Conservation (phyloP, 768 basidiomycete genomes). For the Termitomyces sp. region DNA sequence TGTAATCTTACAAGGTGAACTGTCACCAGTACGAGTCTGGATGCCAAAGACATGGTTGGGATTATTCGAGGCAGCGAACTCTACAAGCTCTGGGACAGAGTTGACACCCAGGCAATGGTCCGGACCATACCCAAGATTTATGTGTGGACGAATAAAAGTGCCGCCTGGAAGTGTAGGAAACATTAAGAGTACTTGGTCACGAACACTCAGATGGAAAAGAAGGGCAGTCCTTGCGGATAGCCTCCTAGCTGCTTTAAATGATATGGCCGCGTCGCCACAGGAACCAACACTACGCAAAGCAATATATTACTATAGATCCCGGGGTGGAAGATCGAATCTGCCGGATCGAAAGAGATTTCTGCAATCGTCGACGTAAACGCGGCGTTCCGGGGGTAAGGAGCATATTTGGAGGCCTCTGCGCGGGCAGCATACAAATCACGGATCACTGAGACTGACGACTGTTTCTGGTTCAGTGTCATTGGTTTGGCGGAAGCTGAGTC, state of each 20-base stretch:
- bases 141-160: conserved; percentile 33
- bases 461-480: too few relatives aligned
- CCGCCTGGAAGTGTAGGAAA: conserved; percentile 18
- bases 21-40: conserved; percentile 25
- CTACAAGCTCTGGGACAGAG: conserved; percentile 35
- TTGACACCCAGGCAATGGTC: conserved; percentile 27
- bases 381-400: too few relatives aligned
- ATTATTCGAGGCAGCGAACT: conserved; percentile 32
- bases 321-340: neutral
- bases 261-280: neutral
- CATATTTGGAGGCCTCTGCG: too few relatives aligned
- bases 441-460: too few relatives aligned
- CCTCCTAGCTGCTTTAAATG: conserved; percentile 14
- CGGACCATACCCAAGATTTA: conserved; percentile 30
- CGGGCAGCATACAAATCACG: too few relatives aligned
- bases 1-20: conserved; percentile 28
- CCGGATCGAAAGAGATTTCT: neutral
- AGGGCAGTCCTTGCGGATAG: neutral
- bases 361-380: too few relatives aligned
- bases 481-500: too few relatives aligned
- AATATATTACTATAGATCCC: neutral
- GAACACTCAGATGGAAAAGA: neutral
- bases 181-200: conserved; percentile 11
- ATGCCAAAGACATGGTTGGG: conserved; percentile 33
- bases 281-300: neutral